Percentiles rank a stretch among this genome's conserved stretches.
Evolutionary conservation across 331 rosid species (phyloP).

Genomic region (Malus hybrid): DNA sequence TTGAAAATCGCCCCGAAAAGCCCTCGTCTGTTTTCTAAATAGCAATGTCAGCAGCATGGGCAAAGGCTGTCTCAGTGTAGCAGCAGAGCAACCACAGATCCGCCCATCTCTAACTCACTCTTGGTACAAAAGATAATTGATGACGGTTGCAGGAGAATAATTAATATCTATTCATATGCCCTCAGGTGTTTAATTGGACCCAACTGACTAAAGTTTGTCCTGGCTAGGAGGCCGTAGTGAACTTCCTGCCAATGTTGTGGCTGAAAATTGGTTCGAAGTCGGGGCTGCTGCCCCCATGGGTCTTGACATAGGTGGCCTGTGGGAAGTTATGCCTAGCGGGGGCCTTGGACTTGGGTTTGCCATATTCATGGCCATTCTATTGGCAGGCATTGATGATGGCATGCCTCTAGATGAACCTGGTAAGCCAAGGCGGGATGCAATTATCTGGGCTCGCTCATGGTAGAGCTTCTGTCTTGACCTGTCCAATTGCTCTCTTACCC

Average conservation of each 20-base stretch:
- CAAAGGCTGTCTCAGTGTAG: background rate
- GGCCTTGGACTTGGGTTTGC: conserved; percentile 67
- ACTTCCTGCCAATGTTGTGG: conserved; percentile 47
- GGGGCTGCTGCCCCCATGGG: conserved; percentile 40
- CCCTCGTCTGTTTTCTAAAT: background rate
- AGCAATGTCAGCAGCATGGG: background rate
- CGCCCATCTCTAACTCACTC: conserved; percentile 27
- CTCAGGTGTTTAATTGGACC: conserved; percentile 31
- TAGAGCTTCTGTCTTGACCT: conserved; percentile 86
- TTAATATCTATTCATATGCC: conserved; percentile 14
- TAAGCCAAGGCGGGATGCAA: conserved; percentile 79
- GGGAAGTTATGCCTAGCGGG: conserved; percentile 45
- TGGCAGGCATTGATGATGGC: conserved; percentile 50
- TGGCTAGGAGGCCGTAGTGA: conserved; percentile 55
- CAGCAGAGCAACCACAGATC: background rate
- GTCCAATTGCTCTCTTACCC: conserved; percentile 80
- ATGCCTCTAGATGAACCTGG: conserved; percentile 60
- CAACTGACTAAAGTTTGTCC: conserved; percentile 52
- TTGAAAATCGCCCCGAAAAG: background rate
- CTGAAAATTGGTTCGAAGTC: conserved; percentile 40
- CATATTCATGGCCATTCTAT: conserved; percentile 46
- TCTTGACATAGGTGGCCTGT: conserved; percentile 60
- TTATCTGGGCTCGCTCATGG: conserved; percentile 92
- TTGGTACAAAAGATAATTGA: conserved; percentile 24
- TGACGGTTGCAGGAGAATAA: conserved; percentile 21